Conservation (phyloP, 176 grass and related monocot species). For the Sorghum bicolor region DNA sequence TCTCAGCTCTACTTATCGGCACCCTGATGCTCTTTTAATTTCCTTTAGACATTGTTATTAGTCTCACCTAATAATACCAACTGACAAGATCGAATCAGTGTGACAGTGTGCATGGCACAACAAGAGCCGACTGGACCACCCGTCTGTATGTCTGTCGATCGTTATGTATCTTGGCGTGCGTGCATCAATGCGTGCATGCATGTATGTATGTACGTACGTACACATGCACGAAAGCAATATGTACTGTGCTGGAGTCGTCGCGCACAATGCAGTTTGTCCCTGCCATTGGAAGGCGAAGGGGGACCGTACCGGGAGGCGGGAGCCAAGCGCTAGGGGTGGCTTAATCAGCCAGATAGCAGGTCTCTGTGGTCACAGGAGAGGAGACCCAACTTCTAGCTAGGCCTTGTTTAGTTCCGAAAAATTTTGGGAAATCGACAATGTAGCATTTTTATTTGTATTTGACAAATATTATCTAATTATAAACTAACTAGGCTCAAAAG, state of each 20-base stretch:
- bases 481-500: too few relatives aligned
- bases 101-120: neutral
- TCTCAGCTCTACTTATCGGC: neutral
- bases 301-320: conserved; percentile 10
- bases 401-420: too few relatives aligned
- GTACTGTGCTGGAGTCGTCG: conserved; percentile 25
- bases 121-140: neutral
- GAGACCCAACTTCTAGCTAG: neutral
- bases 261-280: conserved; percentile 10
- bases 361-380: conserved; percentile 36
- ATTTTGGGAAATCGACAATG: too few relatives aligned
- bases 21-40: neutral
- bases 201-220: neutral
- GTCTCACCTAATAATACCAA: neutral
- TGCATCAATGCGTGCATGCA: neutral
- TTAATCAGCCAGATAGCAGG: conserved; percentile 20
- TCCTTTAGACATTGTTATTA: neutral
- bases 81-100: neutral
- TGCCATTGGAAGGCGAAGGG: neutral
- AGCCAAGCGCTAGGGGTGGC: too few relatives aligned
- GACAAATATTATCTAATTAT: too few relatives aligned
- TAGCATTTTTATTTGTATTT: too few relatives aligned
- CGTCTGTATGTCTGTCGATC: neutral
- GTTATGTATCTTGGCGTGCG: neutral
- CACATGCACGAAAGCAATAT: neutral